Conservation (phyloP, 495 filamentous ascomycete species). For the Aspergillus bridgeri region DNA sequence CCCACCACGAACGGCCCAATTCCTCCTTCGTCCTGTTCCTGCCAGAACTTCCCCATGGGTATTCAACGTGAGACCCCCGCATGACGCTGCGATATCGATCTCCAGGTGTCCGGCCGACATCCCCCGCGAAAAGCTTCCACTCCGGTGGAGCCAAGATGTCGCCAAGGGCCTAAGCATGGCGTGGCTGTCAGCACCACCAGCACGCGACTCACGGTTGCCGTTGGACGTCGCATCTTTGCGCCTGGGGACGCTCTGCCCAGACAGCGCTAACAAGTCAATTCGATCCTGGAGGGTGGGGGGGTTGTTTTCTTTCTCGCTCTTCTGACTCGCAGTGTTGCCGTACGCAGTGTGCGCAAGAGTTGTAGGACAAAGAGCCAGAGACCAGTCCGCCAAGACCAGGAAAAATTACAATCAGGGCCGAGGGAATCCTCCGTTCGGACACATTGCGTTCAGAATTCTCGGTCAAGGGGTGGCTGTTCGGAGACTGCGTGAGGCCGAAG, state of each 20-base stretch:
- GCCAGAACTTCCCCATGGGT: conserved; percentile 5
- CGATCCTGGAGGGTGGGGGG: not conserved
- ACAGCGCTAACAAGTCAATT: not conserved
- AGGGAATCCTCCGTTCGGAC: too few species aligned
- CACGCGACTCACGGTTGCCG: conserved; percentile 4
- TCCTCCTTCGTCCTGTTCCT: not conserved
- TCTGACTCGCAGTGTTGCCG: not conserved
- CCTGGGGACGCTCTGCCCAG: not conserved
- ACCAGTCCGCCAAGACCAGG: not conserved
- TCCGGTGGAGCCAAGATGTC: conserved; percentile 18
- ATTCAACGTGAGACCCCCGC: conserved; percentile 1
- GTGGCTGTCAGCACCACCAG: conserved; percentile 11
- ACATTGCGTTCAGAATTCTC: too few species aligned
- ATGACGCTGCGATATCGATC: not conserved
- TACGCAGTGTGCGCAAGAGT: not conserved
- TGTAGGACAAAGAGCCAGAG: not conserved
- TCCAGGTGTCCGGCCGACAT: conserved; percentile 3
- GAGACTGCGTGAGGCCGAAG: not conserved
- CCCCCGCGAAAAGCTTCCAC: conserved; percentile 15
- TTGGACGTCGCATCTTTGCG: not conserved
- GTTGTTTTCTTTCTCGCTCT: not conserved
- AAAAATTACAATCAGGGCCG: not conserved
- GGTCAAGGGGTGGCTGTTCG: not conserved
- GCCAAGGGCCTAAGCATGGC: conserved; percentile 20
- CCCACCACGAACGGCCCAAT: not conserved